phyloP scores from a whole-genome alignment of 1,139 yeast species.

The Blastobotrys proliferans region DNA sequence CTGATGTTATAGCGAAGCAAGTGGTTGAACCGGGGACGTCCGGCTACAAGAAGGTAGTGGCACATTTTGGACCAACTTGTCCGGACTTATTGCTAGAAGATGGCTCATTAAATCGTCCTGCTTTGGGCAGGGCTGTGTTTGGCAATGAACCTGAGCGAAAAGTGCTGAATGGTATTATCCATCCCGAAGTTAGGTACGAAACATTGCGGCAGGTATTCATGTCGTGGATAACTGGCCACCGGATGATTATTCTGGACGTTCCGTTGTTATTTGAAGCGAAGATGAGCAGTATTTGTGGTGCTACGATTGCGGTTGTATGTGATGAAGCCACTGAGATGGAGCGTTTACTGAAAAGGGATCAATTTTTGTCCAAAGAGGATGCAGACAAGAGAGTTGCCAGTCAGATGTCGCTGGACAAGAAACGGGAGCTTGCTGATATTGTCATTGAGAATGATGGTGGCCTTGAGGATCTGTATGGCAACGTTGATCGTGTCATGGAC shows the following conservation, averaged over 20 bases:
- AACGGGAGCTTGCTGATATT: slow-evolving; percentile 58
- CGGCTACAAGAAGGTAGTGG: slow-evolving; percentile 64
- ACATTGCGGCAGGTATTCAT: slow-evolving; percentile 54
- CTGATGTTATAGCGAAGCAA: slow-evolving; percentile 81
- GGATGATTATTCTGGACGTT: slow-evolving; percentile 74
- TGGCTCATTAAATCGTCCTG: slow-evolving; percentile 53
- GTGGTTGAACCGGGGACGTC: slow-evolving; percentile 76
- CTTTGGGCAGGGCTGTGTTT: slow-evolving; percentile 76
- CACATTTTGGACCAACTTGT: slow-evolving; percentile 52
- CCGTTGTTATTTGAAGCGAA: slow-evolving; percentile 85
- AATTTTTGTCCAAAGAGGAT: slow-evolving; percentile 60
- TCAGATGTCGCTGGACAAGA: slow-evolving; percentile 65
- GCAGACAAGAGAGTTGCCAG: slow-evolving; percentile 68
- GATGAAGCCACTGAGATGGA: slow-evolving; percentile 52
- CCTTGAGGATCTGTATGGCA: slow-evolving; percentile 45
- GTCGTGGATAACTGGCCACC: slow-evolving; percentile 51
- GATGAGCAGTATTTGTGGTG: slow-evolving; percentile 67
- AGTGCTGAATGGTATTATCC: slow-evolving; percentile 70
- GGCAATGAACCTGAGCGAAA: slow-evolving; percentile 51
- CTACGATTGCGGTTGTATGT: slow-evolving; percentile 66
- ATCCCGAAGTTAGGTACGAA: slow-evolving; percentile 78
- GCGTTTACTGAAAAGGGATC: slow-evolving; percentile 63
- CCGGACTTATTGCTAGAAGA: slow-evolving; percentile 54
- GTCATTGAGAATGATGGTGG: slow-evolving; percentile 62
- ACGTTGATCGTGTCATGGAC: slow-evolving; percentile 46